These are phyloP conservation scores for Macrolepiota fuliginosa DNA, from an alignment of 768 basidiomycete genomes.

Conservation along the genomic window DNA sequence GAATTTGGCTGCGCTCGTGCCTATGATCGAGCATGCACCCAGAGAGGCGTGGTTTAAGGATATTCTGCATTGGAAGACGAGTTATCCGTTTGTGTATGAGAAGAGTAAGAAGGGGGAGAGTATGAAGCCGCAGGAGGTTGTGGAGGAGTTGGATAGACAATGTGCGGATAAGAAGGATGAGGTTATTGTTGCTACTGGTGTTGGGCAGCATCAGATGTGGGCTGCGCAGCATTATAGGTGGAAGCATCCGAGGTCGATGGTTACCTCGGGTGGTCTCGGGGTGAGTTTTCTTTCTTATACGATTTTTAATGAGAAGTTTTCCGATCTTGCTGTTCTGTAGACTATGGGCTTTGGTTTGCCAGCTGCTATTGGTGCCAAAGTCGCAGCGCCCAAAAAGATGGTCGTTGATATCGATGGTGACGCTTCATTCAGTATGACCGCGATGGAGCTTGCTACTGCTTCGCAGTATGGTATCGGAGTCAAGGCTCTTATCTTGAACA, in stretches of 20 bases:
- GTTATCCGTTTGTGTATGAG: conserved; percentile 87
- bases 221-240: conserved; percentile 94
- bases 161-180: conserved; percentile 81
- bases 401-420: conserved; percentile 98
- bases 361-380: conserved; percentile 93
- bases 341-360: conserved; percentile 99
- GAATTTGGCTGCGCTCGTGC: conserved; percentile 80
- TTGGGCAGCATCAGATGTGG: conserved; percentile 99
- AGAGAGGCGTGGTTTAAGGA: conserved; percentile 81
- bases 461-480: conserved; percentile 91
- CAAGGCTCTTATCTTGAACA: conserved; percentile 91
- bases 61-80: conserved; percentile 80
- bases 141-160: conserved; percentile 87
- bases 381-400: conserved; percentile 89
- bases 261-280: conserved; percentile 93
- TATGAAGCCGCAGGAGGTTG: conserved; percentile 96
- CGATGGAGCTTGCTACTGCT: conserved; percentile 97
- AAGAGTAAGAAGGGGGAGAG: conserved; percentile 59
- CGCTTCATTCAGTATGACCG: conserved; percentile 98
- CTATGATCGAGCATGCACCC: conserved; percentile 62
- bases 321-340: conserved; percentile 31
- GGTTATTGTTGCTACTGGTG: conserved; percentile 87
- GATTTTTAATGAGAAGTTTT: conserved; percentile 4
- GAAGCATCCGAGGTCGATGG: conserved; percentile 83
- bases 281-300: conserved; percentile 44